Evolutionary conservation across 2,329 filamentous ascomycete genomes (phyloP), one percentile per base, ranked within the genome.

Genomic region (Talaromyces islandicus): DNA sequence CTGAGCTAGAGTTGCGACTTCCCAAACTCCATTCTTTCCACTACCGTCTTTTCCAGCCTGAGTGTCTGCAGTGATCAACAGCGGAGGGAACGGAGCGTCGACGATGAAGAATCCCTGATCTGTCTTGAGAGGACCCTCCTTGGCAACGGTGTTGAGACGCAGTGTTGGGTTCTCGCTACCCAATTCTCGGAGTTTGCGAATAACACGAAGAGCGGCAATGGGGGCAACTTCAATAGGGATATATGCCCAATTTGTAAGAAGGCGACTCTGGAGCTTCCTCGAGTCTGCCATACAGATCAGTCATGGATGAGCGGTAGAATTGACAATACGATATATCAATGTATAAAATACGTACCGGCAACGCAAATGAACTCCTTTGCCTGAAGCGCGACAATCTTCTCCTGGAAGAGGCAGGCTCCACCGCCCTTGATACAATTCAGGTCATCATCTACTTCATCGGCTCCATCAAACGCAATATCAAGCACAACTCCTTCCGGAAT

Each of bases 351-450:
- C 59, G 29, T 82, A 90, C 88, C 88, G 60, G 91, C 91, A 60
- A 95, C 91, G 68, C 90, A 93, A 64, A 97, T 83, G 70, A 97
- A 96, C 71, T 90, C 90, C 75, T 86, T 89, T 3, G 91, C 88
- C 55, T 89, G 85, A 62, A 91, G 85, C 5, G 92, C 92, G 4
- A 99, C 92, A 38, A 99, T 82, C 80, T 99, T 99, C 79, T 99
- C 94, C 76, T 97, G 94, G 79, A 96, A 96, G 60, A 97, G 78
- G 76, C 94, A 99, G n/a, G 92, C 94, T 61, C 94, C 94, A 55
- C 94, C 94, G 58, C 94, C 94, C 80, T 97, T 97, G 80, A 99
- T 97, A 71, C 93, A 91, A 77, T 97, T 99, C 62, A 99, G 78
- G 57, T 95, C 90, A 53, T 91, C 87, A 72, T 99, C 94, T 32